Base-by-base conservation (phyloP, 352 stramenopile species). In the Globisporangium parvum region DNA sequence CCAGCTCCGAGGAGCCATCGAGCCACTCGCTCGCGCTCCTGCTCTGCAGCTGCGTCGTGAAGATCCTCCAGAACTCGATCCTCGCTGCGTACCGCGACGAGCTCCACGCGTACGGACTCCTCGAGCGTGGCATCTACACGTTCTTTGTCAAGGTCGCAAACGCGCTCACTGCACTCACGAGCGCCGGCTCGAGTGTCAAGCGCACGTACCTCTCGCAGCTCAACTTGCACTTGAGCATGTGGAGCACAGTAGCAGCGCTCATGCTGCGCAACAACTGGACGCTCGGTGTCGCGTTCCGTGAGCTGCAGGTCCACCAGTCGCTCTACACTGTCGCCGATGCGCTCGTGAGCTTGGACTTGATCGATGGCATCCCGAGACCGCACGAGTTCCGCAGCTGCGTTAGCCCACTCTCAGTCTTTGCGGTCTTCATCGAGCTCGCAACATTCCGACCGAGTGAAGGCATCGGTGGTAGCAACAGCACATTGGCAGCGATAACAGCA, bases 81-180 rank as follows among this genome's bases (percentile, higher is more conserved):
- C 33, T 71, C 4, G 28, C 53, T 2, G 66, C 50, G 3, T 87
- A 76, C 56, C 66, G 68, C 17, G 71, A 82, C 18, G 67, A 83
- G 40, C 54, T 93, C 11, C 73, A 77, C 26, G 59, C 63, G 1
- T 84, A 78, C 46, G 80, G 80, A 39, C 41, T 93, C 4, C 66
- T 93, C 23, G 82, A 93, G 41, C 65, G 80, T 33, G 80, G 76
- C 0, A 48, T 89, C 17, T 88, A 87, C 50, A 46, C 62, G 41
- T 70, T 73, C 49, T 53, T 91, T 21, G 60, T 70, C 12, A 74
- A 83, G 42, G 70, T 88, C 52, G 61, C 78, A 39, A 76, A 67
- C 35, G 69, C 60, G 0, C 54, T 88, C 10, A 67, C 45, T 20
- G 55, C 51, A 21, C 56, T 76, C 14, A 46, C 53, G 45, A 47